Conservation (phyloP, 306 rosid genomes). For the apple (Malus domestica) region ASM211411v1 NC_041802.1:24526501-24527000, state of each 20-base stretch:
- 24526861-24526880: neutral
- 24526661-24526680: neutral
- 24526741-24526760: neutral
- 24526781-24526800: neutral
- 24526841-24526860: neutral
- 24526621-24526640: neutral
- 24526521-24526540: neutral
- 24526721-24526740: neutral
- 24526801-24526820: neutral
- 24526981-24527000: constrained; percentile 64
- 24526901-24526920: neutral
- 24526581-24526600: neutral
- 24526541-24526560: no score
- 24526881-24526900: neutral
- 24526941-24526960: constrained; percentile 89
- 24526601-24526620: neutral
- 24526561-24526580: neutral
- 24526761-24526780: neutral
- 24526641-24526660: neutral
- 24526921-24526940: constrained; percentile 24
- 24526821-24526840: neutral
- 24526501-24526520: neutral
- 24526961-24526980: constrained; percentile 78
- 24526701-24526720: neutral
- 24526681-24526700: neutral